Conservation (phyloP, 2,329 filamentous ascomycete species). For the Colletotrichum trifolii region DNA sequence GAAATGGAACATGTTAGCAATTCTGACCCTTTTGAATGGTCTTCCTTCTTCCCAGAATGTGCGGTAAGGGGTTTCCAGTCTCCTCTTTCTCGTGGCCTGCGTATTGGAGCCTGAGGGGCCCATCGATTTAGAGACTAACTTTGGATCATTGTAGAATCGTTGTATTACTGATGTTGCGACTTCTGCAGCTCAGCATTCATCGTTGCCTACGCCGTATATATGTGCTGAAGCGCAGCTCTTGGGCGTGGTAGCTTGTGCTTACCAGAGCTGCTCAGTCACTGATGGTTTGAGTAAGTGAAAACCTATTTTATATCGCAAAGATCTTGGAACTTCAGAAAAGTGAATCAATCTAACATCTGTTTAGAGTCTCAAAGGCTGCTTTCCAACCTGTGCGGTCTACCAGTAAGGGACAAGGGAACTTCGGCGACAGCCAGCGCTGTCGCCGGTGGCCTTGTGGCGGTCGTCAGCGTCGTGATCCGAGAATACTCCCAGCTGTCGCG, state of each 20-base stretch:
- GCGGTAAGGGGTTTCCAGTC: not conserved
- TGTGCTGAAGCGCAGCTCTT: not conserved
- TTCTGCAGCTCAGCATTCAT: not conserved
- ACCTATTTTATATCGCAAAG: not conserved
- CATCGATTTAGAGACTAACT: not conserved
- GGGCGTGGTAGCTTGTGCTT: not conserved
- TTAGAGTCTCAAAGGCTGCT: slow-evolving; percentile 17
- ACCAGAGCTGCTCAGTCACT: slow-evolving; percentile 7
- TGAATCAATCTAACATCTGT: not conserved
- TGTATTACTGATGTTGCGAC: not conserved
- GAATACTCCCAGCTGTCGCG: slow-evolving; percentile 21
- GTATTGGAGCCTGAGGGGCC: too few relatives aligned
- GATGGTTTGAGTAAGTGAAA: not conserved
- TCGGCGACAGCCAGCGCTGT: slow-evolving; percentile 24
- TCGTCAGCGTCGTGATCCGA: slow-evolving; percentile 18
- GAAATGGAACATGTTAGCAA: not conserved
- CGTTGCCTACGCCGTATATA: not conserved
- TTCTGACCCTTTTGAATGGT: not conserved
- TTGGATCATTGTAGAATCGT: not conserved
- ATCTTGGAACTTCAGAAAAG: not conserved
- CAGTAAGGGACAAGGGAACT: slow-evolving; percentile 12
- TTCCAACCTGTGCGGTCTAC: slow-evolving; percentile 12
- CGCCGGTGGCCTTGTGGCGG: slow-evolving; percentile 15
- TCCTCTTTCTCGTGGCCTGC: not conserved
- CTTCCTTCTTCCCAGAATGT: not conserved